Base-by-base conservation (phyloP, 2,329 filamentous ascomycete species). In the Fusarium neocosmosporiellum region DNA sequence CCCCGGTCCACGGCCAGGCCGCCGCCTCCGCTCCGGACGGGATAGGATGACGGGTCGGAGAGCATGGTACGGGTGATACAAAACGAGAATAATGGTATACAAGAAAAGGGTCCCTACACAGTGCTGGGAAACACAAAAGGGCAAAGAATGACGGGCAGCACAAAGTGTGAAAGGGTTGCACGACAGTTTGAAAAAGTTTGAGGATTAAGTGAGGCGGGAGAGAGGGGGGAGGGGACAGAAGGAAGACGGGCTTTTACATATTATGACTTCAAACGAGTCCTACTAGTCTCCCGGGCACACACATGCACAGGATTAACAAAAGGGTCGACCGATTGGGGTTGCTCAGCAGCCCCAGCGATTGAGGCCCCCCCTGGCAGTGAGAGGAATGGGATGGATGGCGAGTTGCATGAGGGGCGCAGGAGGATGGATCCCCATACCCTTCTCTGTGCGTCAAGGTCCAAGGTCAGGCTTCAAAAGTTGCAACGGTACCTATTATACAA, bases 11-110 rank as follows among this genome's bases (percentile, higher is more conserved):
- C 68, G 10, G 41, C 29, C 24, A 59, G 31, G 14, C 57, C 55
- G 20, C 57, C 57, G 14, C 22, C 46, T 50, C 46, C 46, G 27
- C 18, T 31, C 46, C 46, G 46, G 57, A 66, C 60, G 63, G 67
- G 66, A 63, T 64, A 63, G n/a, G 63, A 53, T 39, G 69, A 68
- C 48, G 64, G 54, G 53, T 67, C 65, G 66, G 66, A 55, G 65
- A 71, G 63, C 70, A 73, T 66, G 60, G 57, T 14, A 36, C 14
- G 20, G 24, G 33, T n/a, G 14, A 31, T 20, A 54, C 13, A 34
- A 7, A 7, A 29, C n/a, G 10, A 50, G 3, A 27, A 18, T 24
- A 46, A 24, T 6, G 22, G 31, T 55, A 39, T 24, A 57, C 18
- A 34, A 22, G 16, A 34, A 29, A 20, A 27, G 20, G 50, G 13